Evolutionary conservation across 2,329 filamentous ascomycete species (phyloP).

Genomic region (Anthostomella pinea): DNA sequence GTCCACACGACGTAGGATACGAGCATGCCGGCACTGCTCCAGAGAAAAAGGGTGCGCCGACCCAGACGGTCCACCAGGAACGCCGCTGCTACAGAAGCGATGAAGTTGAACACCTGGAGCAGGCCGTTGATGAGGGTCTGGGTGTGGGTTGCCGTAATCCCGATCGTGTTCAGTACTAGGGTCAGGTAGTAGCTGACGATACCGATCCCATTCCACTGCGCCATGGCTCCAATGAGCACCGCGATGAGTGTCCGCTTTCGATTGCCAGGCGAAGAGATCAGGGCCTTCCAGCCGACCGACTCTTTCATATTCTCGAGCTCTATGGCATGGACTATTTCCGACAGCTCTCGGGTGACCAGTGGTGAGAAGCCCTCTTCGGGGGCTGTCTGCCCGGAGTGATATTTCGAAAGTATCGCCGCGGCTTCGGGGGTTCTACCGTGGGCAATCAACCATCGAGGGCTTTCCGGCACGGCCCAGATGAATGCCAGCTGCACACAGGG

Average conservation of each 20-base stretch:
- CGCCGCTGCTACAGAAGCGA: conserved; percentile 33
- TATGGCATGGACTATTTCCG: conserved; percentile 47
- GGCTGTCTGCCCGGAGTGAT: conserved; percentile 45
- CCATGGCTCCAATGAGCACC: conserved; percentile 15
- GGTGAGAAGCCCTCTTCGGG: conserved; percentile 36
- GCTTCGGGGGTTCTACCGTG: conserved; percentile 30
- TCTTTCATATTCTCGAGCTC: conserved; percentile 35
- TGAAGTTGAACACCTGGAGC: conserved; percentile 41
- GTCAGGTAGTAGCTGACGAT: conserved; percentile 36
- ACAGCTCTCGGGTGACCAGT: conserved; percentile 47
- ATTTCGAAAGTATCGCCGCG: conserved; percentile 27
- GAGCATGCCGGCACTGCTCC: conserved; percentile 36
- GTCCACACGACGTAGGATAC: conserved; percentile 39
- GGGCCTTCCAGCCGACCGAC: conserved; percentile 32
- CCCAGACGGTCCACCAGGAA: conserved; percentile 41
- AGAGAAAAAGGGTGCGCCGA: conserved; percentile 41
- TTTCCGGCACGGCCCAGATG: conserved; percentile 28
- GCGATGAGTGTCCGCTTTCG: conserved; percentile 19
- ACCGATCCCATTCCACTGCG: conserved; percentile 31
- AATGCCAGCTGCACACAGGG: conserved; percentile 14
- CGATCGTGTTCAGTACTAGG: conserved; percentile 35
- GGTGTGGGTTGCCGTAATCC: conserved; percentile 31
- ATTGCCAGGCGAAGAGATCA: conserved; percentile 18
- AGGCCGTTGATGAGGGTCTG: conserved; percentile 40
- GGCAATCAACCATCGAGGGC: conserved; percentile 33